Base-by-base conservation (phyloP, 2,329 filamentous ascomycete species). In the Neodidymelliopsis sp. region DNA sequence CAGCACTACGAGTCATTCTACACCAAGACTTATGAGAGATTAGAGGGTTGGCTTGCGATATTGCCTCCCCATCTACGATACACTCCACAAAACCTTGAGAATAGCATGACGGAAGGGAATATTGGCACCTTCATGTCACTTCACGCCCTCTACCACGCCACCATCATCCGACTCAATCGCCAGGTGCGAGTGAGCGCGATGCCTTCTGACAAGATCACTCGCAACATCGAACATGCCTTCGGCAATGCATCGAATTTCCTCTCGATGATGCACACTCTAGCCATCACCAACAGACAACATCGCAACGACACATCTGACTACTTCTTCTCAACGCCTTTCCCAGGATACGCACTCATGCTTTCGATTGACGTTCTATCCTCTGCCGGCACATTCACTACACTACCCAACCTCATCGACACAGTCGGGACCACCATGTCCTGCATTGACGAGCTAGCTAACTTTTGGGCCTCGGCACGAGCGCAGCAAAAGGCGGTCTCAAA, bases 361-460 rank as follows among this genome's bases (percentile, higher is more conserved):
- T 86, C 87, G 0, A 77, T 87, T 24, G 88, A 91, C 58, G 82
- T 89, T 1, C 75, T 89, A 45, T 83, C 83, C 10, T 82, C 86
- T 0, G 82, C 80, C 4, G 84, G 86, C 1, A 63, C 58, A 8
- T 51, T 62, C 8, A 37, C 60, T 4, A 58, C 57, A 1, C 67
- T 86, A 6, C 70, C 76, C 0, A 75, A 79, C 10, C 66, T 89
- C 9, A 77, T 88, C 27, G 77, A 81, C 8, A 77, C 79, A 9
- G 78, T 88, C 38, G 60, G 75, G 13, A 77, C 79, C 23, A 81
- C 81, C 0, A 70, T 83, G 25, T 74, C 77, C 6, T 78, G 81
- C 10, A 70, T 89, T 13, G 79, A 83, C 12, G 77, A 83, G 43
- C 74, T 88, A 25, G 76, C 79, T 3, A 72, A 70, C 3, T 80